Evolutionary conservation across 2,329 filamentous ascomycete species (phyloP).

Genomic region (Torrubiella hemipterigena): DNA sequence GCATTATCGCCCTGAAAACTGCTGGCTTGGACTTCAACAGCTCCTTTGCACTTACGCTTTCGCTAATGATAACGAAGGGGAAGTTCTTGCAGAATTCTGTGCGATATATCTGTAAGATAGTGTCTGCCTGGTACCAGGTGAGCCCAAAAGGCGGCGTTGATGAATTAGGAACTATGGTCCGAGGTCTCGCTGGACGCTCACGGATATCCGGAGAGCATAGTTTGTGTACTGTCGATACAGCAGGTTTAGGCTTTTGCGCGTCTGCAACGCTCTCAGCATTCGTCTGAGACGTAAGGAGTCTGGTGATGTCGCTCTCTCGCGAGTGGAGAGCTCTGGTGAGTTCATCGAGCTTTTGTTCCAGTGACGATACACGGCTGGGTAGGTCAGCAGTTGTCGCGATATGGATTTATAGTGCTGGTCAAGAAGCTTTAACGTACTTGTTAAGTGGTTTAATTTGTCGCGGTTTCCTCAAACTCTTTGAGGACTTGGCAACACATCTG

Average conservation of each 20-base stretch:
- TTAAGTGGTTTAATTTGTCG: slow-evolving; percentile 15
- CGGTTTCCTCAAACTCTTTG: slow-evolving; percentile 17
- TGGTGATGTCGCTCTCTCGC: slow-evolving; percentile 3
- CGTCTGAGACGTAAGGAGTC: slow-evolving; percentile 3
- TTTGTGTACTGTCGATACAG: too few species aligned
- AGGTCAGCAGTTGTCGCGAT: slow-evolving; percentile 1
- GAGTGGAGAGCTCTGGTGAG: slow-evolving; percentile 7
- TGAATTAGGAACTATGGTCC: not conserved
- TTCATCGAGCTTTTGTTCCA: slow-evolving; percentile 13
- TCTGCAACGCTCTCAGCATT: not conserved
- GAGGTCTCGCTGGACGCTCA: too few species aligned
- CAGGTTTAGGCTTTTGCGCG: not conserved
- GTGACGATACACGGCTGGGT: slow-evolving; percentile 11
- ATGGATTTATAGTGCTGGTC: not conserved
- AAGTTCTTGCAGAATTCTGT: slow-evolving; percentile 20
- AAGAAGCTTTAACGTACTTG: slow-evolving; percentile 10
- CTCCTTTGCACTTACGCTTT: slow-evolving; percentile 15
- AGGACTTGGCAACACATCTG: slow-evolving; percentile 16
- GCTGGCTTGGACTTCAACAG: slow-evolving; percentile 23
- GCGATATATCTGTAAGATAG: slow-evolving; percentile 20
- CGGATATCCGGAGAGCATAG: too few species aligned
- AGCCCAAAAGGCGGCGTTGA: slow-evolving; percentile 19
- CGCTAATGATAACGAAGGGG: slow-evolving; percentile 23
- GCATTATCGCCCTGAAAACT: slow-evolving; percentile 24
- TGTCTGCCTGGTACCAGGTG: slow-evolving; percentile 24